Evolutionary conservation across 306 rosid species (phyloP), one percentile per base, ranked within the genome.

Genomic region (Mimosa bimucronata): DNA sequence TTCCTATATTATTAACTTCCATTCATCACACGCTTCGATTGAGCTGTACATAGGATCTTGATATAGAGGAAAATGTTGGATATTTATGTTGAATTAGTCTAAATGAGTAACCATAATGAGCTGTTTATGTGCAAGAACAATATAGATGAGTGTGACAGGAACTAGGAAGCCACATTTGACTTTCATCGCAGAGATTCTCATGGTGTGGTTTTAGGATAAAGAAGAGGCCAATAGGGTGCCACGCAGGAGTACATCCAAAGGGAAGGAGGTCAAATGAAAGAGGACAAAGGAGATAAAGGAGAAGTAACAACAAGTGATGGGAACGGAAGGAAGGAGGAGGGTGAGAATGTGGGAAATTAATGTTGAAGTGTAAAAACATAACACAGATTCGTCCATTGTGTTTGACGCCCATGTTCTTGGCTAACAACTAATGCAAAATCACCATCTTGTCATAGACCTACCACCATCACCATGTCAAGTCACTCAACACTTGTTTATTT

Each of bases 191-290:
- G 31, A 58, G 66, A 23, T 25, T 12, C 7, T 58, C 16, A 25
- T 25, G 66, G 34, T 58, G 16, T 10, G 31, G 29, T 21, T 57
- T 60, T 7, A 10, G 11, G 26, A 12, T 61, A 26, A 60, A 18
- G 67, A 37, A 28, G 34, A 61, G 77, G 77, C 29, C 4, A 18
- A 50, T 19, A 30, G 65, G 9, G 6, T 58, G 77, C 65, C 77
- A 30, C 77, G 77, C 19, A 48, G 18, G 3, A 0, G 5, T 2
- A 5, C 3, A 2, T 6, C 77, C 67, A 74, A 55, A 53, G 19
- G 23, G 34, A n/a, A 74, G 41, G 41, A 73, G 30, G 77, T 53
- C 77, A 74, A n/a, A 12, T 15, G 55, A 50, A 73, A 48, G 15
- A 19, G 66, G 66, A 34, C 25, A 48, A 69, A 41, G 37, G 21